A percentile compares a stretch with the other conserved stretches of the same genome.
These are phyloP conservation scores for Phytophthora hibernalis DNA, from an alignment of 352 stramenopile genomes.

Conservation along the genomic window DNA sequence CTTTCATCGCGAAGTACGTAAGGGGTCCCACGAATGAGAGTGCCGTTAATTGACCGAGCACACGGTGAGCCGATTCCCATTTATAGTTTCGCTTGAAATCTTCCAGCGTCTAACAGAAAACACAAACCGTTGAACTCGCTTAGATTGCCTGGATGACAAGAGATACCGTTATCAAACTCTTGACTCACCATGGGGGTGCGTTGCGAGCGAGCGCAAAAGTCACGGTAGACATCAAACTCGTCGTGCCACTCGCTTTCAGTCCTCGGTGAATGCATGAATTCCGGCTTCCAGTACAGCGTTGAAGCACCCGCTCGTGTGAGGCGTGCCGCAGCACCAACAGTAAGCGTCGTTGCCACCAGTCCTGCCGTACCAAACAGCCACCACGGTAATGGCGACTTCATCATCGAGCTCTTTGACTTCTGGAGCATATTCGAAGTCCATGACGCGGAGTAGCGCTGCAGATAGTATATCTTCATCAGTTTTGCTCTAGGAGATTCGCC, in stretches of 20 bases:
- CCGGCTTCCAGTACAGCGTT: conserved; percentile 96
- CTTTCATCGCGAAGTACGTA: conserved; percentile 90
- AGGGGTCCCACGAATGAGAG: conserved; percentile 92
- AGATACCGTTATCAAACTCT: neutral
- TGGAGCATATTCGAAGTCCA: conserved; percentile 36
- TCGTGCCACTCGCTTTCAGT: conserved; percentile 90
- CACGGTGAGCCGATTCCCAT: conserved; percentile 91
- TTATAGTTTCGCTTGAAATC: conserved; percentile 98
- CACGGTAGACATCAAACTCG: conserved; percentile 96
- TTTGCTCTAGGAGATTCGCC: neutral
- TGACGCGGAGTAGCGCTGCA: conserved; percentile 37
- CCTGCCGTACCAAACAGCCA: conserved; percentile 94
- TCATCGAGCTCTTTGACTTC: conserved; percentile 48
- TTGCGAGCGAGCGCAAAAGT: conserved; percentile 95
- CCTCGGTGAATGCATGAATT: conserved; percentile 82
- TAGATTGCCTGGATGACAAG: too few relatives aligned
- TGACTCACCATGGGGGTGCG: conserved; percentile 67
- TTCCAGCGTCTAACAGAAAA: conserved; percentile 79
- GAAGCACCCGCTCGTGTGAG: conserved; percentile 95
- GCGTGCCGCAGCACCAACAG: conserved; percentile 94
- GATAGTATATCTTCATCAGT: neutral
- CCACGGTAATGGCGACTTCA: conserved; percentile 71
- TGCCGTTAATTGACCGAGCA: conserved; percentile 93
- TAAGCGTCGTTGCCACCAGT: conserved; percentile 94
- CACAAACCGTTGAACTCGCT: neutral